phyloP scores from a whole-genome alignment of 768 basidiomycete genomes.

The Coprinopsis strossmayeri region DNA sequence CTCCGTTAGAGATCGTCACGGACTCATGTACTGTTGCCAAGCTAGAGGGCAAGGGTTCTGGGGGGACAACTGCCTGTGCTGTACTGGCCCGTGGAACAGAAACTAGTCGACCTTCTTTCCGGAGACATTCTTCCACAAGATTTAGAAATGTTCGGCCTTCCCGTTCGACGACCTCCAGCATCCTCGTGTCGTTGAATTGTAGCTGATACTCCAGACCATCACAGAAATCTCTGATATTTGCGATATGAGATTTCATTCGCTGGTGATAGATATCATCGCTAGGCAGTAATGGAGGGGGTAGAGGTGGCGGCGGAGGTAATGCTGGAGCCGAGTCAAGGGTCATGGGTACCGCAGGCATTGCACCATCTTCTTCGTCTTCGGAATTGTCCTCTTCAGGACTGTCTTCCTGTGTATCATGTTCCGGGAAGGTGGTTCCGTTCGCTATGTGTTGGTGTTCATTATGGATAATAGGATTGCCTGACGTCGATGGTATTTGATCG shows the following conservation, averaged over 20 bases:
- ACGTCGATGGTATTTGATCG: neutral
- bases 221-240: conserved; percentile 37
- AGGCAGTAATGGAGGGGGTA: conserved; percentile 14
- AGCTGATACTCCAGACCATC: conserved; percentile 41
- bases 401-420: no score
- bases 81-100: no score
- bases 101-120: conserved; percentile 33
- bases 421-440: no score
- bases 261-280: conserved; percentile 24
- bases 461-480: neutral
- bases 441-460: neutral
- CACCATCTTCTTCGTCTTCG: neutral
- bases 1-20: neutral
- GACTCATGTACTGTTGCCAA: no score
- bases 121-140: conserved; percentile 32
- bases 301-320: conserved; percentile 11
- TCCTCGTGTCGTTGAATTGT: conserved; percentile 37
- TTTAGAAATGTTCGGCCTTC: conserved; percentile 34
- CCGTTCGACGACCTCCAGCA: conserved; percentile 35
- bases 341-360: neutral
- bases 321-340: conserved; percentile 9
- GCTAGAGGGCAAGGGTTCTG: no score
- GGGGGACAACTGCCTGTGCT: no score
- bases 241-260: conserved; percentile 36
- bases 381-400: neutral